phyloP scores from a whole-genome alignment of 257 asterid species.

The Nemophila menziesii region DNA sequence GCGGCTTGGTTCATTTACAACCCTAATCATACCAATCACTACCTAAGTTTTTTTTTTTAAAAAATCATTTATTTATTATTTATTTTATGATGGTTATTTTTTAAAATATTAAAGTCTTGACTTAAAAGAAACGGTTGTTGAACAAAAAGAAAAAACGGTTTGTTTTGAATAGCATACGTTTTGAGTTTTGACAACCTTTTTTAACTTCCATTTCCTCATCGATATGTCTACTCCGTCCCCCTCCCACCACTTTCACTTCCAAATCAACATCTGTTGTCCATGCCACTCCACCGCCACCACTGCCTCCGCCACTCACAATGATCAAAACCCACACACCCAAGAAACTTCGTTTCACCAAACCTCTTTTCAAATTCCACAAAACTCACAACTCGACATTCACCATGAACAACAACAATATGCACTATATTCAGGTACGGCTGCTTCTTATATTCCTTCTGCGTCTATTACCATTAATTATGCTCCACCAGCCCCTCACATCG shows the following conservation, averaged over 20 bases:
- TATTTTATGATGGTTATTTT: too few species aligned
- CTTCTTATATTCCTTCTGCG: constrained; percentile 4
- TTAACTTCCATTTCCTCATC: too few species aligned
- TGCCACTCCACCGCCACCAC: constrained; percentile 5
- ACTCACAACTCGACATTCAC: too few species aligned
- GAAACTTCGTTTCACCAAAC: constrained; percentile 5
- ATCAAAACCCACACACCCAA: constrained; percentile 6
- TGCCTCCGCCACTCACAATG: not conserved
- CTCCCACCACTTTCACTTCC: not conserved
- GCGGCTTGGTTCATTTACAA: too few species aligned
- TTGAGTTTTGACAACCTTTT: too few species aligned
- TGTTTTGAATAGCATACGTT: too few species aligned
- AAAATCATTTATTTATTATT: too few species aligned
- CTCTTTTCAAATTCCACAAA: constrained; percentile 10
- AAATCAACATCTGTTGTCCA: constrained; percentile 9
- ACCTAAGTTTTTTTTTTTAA: too few species aligned
- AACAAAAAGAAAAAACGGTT: too few species aligned
- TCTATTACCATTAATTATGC: not conserved
- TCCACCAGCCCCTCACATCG: not conserved
- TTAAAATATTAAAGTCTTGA: too few species aligned
- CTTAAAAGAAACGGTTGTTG: too few species aligned
- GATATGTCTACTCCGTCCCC: not conserved
- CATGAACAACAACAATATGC: constrained; percentile 8
- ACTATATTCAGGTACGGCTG: constrained; percentile 10
- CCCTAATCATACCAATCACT: too few species aligned